These are phyloP conservation scores for Breynia disticha DNA, from an alignment of 441 rosid genomes.

Conservation along the genomic window DNA sequence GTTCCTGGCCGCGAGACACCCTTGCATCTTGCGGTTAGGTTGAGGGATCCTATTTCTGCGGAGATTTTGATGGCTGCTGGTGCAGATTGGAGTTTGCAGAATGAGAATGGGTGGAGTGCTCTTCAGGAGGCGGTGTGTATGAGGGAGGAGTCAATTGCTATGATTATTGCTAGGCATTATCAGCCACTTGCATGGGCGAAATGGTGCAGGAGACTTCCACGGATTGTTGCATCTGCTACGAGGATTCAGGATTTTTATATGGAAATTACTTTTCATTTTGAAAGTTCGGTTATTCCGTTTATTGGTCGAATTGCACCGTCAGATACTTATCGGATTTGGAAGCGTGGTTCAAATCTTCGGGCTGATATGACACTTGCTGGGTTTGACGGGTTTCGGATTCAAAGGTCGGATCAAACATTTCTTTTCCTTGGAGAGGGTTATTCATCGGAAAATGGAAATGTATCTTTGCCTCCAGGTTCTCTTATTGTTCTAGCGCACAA, in stretches of 20 bases:
- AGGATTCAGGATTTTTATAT: constrained; percentile 89
- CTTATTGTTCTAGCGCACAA: constrained; percentile 89
- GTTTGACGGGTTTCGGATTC: constrained; percentile 91
- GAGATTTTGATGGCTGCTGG: constrained; percentile 96
- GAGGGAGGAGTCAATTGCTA: constrained; percentile 78
- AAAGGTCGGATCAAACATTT: constrained; percentile 88
- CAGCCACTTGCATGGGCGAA: constrained; percentile 99
- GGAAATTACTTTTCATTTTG: constrained; percentile 97
- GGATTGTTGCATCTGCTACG: constrained; percentile 73
- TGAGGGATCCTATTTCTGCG: constrained; percentile 68
- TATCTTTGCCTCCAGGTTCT: constrained; percentile 69
- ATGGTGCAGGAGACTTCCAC: constrained; percentile 95
- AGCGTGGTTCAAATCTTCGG: constrained; percentile 91
- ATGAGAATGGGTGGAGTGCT: constrained; percentile 99
- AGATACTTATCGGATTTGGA: constrained; percentile 97
- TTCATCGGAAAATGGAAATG: constrained; percentile 59
- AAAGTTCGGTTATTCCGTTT: constrained; percentile 94
- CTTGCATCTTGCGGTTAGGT: constrained; percentile 82
- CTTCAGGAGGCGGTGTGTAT: constrained; percentile 96
- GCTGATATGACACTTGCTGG: constrained; percentile 99
- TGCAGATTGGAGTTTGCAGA: constrained; percentile 99
- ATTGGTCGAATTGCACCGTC: constrained; percentile 98
- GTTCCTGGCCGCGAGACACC: constrained; percentile 96
- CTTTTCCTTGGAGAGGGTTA: constrained; percentile 88
- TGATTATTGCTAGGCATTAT: constrained; percentile 84